A percentile compares a stretch with the other conserved stretches of the same genome.
phyloP scores from a whole-genome alignment of 805 yeast genomes.

The Kodamaea leandrae region DNA sequence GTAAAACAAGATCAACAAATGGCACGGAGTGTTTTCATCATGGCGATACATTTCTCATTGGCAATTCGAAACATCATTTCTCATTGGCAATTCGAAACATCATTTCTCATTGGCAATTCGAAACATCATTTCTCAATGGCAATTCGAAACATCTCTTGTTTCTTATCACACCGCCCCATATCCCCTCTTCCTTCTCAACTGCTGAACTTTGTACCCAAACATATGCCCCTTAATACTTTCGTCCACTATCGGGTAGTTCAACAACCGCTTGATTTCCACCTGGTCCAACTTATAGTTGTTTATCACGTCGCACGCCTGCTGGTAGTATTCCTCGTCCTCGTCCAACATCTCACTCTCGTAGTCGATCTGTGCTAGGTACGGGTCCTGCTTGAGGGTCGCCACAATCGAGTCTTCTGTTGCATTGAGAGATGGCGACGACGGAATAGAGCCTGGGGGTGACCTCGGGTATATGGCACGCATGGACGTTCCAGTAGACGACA shows the following conservation, averaged over 20 bases:
- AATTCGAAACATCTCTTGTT: too few relatives aligned
- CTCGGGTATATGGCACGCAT: slow-evolving; percentile 27
- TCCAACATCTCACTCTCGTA: slow-evolving; percentile 35
- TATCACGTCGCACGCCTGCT: slow-evolving; percentile 27
- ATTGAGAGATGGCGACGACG: slow-evolving; percentile 15
- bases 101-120: too few relatives aligned
- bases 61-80: too few relatives aligned
- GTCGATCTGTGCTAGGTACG: slow-evolving; percentile 16
- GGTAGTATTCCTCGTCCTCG: slow-evolving; percentile 38
- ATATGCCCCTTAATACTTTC: slow-evolving; percentile 38
- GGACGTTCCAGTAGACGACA: slow-evolving; percentile 31
- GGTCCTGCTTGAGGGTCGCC: slow-evolving; percentile 10
- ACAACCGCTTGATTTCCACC: slow-evolving; percentile 29
- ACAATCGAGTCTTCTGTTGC: slow-evolving; percentile 7
- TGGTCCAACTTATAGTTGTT: slow-evolving; percentile 36
- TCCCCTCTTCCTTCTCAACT: slow-evolving; percentile 29
- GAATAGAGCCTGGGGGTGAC: slow-evolving; percentile 22
- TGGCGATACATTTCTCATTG: too few relatives aligned
- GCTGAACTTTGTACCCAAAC: slow-evolving; percentile 41
- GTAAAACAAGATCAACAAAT: too few relatives aligned
- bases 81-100: too few relatives aligned
- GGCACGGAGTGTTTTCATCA: too few relatives aligned
- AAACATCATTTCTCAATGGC: too few relatives aligned
- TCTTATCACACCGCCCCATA: too few relatives aligned
- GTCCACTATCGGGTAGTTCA: slow-evolving; percentile 46